Evolutionary conservation across 768 basidiomycete genomes (phyloP), one percentile per base, ranked within the genome.

Genomic region (Tremella fuciformis): DNA sequence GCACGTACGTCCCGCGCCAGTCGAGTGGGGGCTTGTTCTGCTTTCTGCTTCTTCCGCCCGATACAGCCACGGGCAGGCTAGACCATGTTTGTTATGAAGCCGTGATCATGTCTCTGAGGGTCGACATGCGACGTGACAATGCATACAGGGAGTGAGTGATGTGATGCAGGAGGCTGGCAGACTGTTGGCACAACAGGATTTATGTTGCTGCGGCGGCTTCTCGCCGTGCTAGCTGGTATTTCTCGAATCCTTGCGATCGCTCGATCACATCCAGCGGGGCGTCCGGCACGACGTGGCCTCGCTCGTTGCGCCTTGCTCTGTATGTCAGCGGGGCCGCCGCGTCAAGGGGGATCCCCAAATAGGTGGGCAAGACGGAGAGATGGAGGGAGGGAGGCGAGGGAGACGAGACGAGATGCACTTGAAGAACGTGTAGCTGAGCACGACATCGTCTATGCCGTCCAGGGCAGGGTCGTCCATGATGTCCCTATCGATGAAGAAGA

Each of bases 401-500:
- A 46, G 55, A 21, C 22, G 22, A 4, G 22, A 1, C 1, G 3
- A 50, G 54, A 79, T 83, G 57, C 66, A 91, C 92, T 86, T 84
- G 84, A 99, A 99, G 80, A 99, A 99, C 0, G 96, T 99, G 76
- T 99, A 99, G 21, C 89, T 93, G 54, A 99, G 76, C 0, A 98
- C 91, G 19, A 98, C 82, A 71, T 97, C 90, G 65, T 94, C 87
- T 13, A 99, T 82, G 65, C 87, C 85, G 61, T 85, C 82, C 78
- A 93, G 89, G 2, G 85, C 77, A 0, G 92, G 92, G 65, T 99
- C 96, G 44, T 99, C 93, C 38, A 93, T 81, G 55, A 96, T 86
- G 74, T 98, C 96, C 64, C 91, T 89, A 80, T 99, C 96, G 66
- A 99, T 94, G 81, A 99, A 99, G 80, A 99, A 99, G 56, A 99